A percentile compares a stretch with the other conserved stretches of the same genome.
phyloP scores from a whole-genome alignment of 306 rosid genomes.

The Carpinus fangiana region DNA sequence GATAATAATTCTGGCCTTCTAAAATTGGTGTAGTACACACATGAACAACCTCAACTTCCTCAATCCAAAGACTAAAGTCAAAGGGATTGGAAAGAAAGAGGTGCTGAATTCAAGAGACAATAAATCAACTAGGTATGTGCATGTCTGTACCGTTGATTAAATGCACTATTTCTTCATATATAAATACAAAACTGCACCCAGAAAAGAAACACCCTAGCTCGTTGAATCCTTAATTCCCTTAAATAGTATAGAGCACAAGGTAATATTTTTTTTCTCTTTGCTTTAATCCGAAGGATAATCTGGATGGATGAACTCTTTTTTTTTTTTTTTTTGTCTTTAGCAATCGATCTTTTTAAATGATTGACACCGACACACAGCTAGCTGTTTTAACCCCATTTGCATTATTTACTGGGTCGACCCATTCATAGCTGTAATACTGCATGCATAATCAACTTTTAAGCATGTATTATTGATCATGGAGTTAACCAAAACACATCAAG shows the following conservation, averaged over 20 bases:
- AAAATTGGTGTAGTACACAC: too few relatives aligned
- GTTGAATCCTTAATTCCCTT: neutral
- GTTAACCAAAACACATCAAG: slow-evolving; percentile 11
- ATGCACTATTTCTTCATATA: neutral
- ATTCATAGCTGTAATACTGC: slow-evolving; percentile 26
- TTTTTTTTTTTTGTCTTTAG: slow-evolving; percentile 25
- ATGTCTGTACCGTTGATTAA: neutral
- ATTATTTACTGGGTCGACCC: slow-evolving; percentile 13
- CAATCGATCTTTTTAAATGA: slow-evolving; percentile 32
- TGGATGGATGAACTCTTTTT: slow-evolving; percentile 20
- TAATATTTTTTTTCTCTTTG: neutral
- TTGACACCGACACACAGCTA: slow-evolving; percentile 44
- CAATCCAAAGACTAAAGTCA: too few relatives aligned
- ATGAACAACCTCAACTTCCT: too few relatives aligned
- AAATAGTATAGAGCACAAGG: neutral
- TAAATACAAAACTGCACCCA: neutral
- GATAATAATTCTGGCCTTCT: too few relatives aligned
- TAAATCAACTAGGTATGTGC: neutral
- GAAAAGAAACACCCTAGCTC: neutral
- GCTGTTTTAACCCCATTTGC: slow-evolving; percentile 41
- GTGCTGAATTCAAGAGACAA: too few relatives aligned
- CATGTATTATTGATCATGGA: slow-evolving; percentile 3
- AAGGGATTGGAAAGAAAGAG: too few relatives aligned
- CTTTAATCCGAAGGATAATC: slow-evolving; percentile 19
- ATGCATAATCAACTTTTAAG: slow-evolving; percentile 14